Evolutionary conservation across 306 rosid genomes (phyloP).

Genomic region (Dicorynia guianensis): DNA sequence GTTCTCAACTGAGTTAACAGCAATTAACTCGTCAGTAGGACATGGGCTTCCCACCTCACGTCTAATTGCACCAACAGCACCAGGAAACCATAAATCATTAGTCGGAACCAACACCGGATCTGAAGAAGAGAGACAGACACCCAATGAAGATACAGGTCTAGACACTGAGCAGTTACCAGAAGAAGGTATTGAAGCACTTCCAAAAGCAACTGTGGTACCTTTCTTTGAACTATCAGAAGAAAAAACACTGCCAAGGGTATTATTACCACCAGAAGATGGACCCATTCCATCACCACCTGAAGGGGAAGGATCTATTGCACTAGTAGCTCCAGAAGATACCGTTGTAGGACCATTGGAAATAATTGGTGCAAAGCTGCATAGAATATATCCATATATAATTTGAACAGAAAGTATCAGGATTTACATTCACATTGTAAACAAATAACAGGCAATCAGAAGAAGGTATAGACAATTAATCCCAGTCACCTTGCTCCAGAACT

Average conservation of each 20-base stretch:
- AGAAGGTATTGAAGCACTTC: constrained; percentile 41
- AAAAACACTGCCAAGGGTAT: constrained; percentile 37
- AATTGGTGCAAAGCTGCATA: constrained; percentile 56
- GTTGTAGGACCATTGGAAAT: constrained; percentile 47
- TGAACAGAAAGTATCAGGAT: neutral
- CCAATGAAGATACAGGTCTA: constrained; percentile 47
- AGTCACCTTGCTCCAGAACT: constrained; percentile 51
- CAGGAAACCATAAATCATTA: constrained; percentile 50
- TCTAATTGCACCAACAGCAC: constrained; percentile 53
- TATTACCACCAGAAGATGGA: constrained; percentile 41
- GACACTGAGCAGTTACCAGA: constrained; percentile 40
- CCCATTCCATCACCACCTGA: constrained; percentile 41
- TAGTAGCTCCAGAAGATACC: constrained; percentile 43
- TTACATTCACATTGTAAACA: neutral
- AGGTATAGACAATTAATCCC: neutral
- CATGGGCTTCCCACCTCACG: constrained; percentile 52
- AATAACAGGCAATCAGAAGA: neutral
- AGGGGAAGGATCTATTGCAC: constrained; percentile 23
- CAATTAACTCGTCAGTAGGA: constrained; percentile 50
- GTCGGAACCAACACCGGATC: constrained; percentile 56
- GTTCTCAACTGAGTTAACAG: constrained; percentile 38
- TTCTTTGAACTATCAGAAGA: constrained; percentile 36
- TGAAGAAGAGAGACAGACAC: constrained; percentile 52
- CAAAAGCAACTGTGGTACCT: constrained; percentile 30
- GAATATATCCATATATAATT: constrained; percentile 4